These are phyloP conservation scores for Chondrus crispus DNA, from an alignment of 23 red algal genomes.

Conservation along the genomic window DNA sequence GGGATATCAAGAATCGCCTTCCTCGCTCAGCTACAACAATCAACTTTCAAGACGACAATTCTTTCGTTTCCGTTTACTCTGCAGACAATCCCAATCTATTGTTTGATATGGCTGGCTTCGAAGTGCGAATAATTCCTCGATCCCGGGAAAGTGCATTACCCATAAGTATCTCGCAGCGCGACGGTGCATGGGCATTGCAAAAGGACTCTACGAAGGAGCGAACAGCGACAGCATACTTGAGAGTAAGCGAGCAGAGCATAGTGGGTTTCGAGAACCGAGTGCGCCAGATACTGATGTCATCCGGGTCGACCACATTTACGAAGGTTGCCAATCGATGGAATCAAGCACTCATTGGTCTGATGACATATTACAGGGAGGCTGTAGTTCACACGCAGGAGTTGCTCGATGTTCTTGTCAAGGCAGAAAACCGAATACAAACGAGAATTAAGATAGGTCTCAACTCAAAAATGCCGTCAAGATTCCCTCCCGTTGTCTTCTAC, in stretches of 20 bases:
- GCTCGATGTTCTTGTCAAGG: slow-evolving; percentile 70
- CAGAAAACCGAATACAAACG: slow-evolving; percentile 94
- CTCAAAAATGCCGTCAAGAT: slow-evolving; percentile 98
- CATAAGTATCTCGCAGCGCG: slow-evolving; percentile 23
- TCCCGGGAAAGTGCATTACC: slow-evolving; percentile 16
- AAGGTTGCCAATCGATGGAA: slow-evolving; percentile 95
- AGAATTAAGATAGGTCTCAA: slow-evolving; percentile 99
- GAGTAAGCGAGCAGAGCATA: slow-evolving; percentile 70
- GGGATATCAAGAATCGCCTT: slow-evolving; percentile 89
- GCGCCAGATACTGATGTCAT: slow-evolving; percentile 92
- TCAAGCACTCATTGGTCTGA: slow-evolving; percentile 73
- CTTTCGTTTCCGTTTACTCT: slow-evolving; percentile 92
- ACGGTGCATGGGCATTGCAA: slow-evolving; percentile 79
- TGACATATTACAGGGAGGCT: slow-evolving; percentile 93
- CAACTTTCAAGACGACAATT: slow-evolving; percentile 68
- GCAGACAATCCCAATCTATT: slow-evolving; percentile 88
- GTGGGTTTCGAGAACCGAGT: slow-evolving; percentile 77
- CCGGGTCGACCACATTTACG: slow-evolving; percentile 87
- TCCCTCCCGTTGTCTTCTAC: slow-evolving; percentile 94
- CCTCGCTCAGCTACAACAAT: slow-evolving; percentile 73
- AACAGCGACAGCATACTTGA: slow-evolving; percentile 82
- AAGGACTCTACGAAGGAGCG: slow-evolving; percentile 78
- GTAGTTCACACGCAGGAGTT: slow-evolving; percentile 82
- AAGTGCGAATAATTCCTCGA: slow-evolving; percentile 82
- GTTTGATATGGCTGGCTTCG: slow-evolving; percentile 98